Conservation (phyloP, 768 basidiomycete genomes). For the Rhodocollybia butyracea region DNA sequence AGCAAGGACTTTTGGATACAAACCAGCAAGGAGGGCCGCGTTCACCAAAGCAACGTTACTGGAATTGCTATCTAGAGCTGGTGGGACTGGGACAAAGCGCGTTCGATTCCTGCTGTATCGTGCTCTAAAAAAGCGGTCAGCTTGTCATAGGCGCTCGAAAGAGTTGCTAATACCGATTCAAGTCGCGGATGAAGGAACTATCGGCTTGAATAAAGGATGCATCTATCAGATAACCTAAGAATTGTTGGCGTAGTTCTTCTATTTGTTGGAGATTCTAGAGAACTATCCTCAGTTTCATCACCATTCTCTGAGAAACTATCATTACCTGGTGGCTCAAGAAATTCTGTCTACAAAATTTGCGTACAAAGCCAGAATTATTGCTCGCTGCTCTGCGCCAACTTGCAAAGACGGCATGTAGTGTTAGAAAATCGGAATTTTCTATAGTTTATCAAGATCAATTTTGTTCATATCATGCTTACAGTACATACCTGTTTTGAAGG, state of each 20-base stretch:
- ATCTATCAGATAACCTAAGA: conserved; percentile 86
- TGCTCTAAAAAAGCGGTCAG: conserved; percentile 40
- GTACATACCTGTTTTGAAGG: conserved; percentile 66
- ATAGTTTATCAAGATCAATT: conserved; percentile 3
- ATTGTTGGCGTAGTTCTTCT: conserved; percentile 92
- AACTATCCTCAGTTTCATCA: not conserved
- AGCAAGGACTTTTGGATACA: conserved; percentile 87
- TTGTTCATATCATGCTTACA: not conserved
- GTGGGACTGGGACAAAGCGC: conserved; percentile 74
- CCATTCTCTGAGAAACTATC: conserved; percentile 13
- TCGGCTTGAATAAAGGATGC: conserved; percentile 79
- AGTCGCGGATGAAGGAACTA: conserved; percentile 58
- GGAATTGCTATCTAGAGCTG: conserved; percentile 68
- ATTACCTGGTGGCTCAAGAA: conserved; percentile 82
- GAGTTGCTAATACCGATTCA: conserved; percentile 51
- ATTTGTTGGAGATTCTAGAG: conserved; percentile 88
- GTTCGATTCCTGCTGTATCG: conserved; percentile 72
- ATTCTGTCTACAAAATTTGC: conserved; percentile 77
- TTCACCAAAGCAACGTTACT: conserved; percentile 64
- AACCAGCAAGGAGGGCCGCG: conserved; percentile 78
- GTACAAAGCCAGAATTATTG: conserved; percentile 54
- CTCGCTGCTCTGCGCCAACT: conserved; percentile 84
- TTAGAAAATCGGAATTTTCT: conserved; percentile 96
- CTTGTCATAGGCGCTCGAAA: conserved; percentile 4
- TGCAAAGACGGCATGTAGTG: conserved; percentile 85